Evolutionary conservation across 768 basidiomycete species (phyloP), one percentile per base, ranked within the genome.

Genomic region (Boletus sp.): DNA sequence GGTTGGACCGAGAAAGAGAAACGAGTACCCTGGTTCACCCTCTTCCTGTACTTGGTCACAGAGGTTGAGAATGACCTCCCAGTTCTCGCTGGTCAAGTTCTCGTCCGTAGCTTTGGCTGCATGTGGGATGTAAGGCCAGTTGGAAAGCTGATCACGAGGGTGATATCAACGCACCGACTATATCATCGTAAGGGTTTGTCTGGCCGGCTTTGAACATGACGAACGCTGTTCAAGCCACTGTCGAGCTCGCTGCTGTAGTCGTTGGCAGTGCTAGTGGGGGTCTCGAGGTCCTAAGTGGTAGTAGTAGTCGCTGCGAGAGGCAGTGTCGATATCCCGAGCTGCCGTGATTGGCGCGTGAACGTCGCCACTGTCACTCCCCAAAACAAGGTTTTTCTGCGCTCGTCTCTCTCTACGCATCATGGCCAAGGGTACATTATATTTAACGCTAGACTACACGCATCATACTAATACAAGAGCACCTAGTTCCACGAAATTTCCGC

Each of bases 101-200:
- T 98, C 97, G 70, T 95, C 93, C n/a, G 97, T 99, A 33, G 96
- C 90, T 74, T 97, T 96, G 64, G 73, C 95, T 97, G 72, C n/a
- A 39, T 43, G 10, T 29, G 11, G 30, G 51, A 33, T 23, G 25
- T n/a, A 27, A 9, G 23, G 21, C n/a, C 2, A 15, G 63, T 33
- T 30, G 54, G 21, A 41, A 33, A 47, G 50, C 49, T 47, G 30
- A 27, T 47, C 48, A 56, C 7, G 45, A 13, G 50, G 19, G 40
- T 48, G 47, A 50, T 34, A 55, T 23, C 19, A 14, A 84, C 90
- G 69, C 60, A 94, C 94, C 82, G 70, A 97, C 90, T 53, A 94
- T 81, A 49, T 96, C 94, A 66, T 98, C 95, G 72, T 95, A 97
- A 7, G 88, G 79, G 63, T 88, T 93, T 7, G 78, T 64, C 45